Base-by-base conservation (phyloP, 2,329 filamentous ascomycete genomes). In the Reticulascus tulasneorum region DNA sequence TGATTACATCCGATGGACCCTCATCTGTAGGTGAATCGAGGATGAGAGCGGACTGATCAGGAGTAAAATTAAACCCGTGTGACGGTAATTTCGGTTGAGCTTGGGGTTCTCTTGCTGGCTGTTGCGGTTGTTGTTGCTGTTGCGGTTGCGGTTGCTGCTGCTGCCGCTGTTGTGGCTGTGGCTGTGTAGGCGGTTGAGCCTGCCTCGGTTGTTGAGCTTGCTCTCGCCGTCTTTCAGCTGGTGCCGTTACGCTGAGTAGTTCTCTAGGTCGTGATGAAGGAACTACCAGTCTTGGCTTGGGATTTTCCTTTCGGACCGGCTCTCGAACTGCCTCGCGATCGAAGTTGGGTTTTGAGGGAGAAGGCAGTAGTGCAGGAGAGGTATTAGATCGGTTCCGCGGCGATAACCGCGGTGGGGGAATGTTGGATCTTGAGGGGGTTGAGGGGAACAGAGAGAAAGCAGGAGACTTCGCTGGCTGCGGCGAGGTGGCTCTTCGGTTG, bases 301-400 rank as follows among this genome's bases (percentile, higher is more conserved):
- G 30, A 5, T 33, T 23, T 10, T 19, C 8, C 7, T 24, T 19
- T 17, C 11, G 30, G 11, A 12, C 32, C 45, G 34, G 18, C 10
- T 30, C 28, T 20, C 28, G n/a, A n/a, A n/a, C n/a, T n/a, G n/a
- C n/a, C n/a, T n/a, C n/a, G n/a, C n/a, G 28, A 15, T 57, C 58
- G 40, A 65, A 70, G 16, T 34, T 55, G 6, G 55, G 46, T 16
- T 49, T 52, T 2, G 55, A 57, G 2, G 72, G 71, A 5, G 73
- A 75, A 5, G 56, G 58, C 6, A 73, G 51, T 15, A 58, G 53
- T 11, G 69, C 70, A 3, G 76, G 75, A 11, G 72, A 73, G 4
- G 77, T 79, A 45, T 75, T 73, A 3, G 76, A 74, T 19, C 77
- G 69, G 15, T 58, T 46, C 5, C 62, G 64, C 3, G 70, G 60